Percentiles rank a stretch among this genome's conserved stretches.
Evolutionary conservation across 768 basidiomycete genomes (phyloP).

Genomic region (Phylloporus rhodoxanthus): DNA sequence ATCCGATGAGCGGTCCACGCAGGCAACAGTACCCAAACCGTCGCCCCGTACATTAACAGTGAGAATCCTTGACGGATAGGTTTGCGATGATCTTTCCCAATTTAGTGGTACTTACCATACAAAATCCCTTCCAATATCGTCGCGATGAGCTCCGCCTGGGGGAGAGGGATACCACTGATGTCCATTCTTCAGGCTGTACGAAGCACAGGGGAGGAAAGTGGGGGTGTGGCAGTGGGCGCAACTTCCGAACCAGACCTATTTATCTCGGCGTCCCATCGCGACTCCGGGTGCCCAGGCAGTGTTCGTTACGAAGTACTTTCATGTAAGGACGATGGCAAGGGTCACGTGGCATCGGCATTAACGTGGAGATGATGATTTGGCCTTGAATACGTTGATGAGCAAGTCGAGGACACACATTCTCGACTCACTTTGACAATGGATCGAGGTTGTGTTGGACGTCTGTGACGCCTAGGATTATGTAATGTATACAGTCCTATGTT

Average conservation of each 20-base stretch:
- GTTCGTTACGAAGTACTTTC: background rate
- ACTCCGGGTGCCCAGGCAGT: background rate
- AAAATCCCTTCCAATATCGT: constrained; percentile 1
- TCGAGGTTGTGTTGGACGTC: no score
- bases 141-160: constrained; percentile 5
- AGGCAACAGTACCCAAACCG: constrained; percentile 17
- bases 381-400: background rate
- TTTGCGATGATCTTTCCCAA: background rate
- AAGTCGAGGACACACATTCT: background rate
- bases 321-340: background rate
- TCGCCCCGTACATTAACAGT: constrained; percentile 26
- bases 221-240: background rate
- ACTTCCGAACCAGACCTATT: background rate
- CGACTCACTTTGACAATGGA: background rate
- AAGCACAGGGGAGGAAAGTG: background rate
- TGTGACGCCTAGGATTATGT: no score
- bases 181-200: background rate
- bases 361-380: background rate
- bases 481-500: background rate
- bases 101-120: background rate
- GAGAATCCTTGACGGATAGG: constrained; percentile 23
- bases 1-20: constrained; percentile 1
- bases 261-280: background rate
- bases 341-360: background rate
- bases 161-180: constrained; percentile 1